Evolutionary conservation across 768 basidiomycete species (phyloP).

Genomic region (Trichaptum fuscoviolaceum): DNA sequence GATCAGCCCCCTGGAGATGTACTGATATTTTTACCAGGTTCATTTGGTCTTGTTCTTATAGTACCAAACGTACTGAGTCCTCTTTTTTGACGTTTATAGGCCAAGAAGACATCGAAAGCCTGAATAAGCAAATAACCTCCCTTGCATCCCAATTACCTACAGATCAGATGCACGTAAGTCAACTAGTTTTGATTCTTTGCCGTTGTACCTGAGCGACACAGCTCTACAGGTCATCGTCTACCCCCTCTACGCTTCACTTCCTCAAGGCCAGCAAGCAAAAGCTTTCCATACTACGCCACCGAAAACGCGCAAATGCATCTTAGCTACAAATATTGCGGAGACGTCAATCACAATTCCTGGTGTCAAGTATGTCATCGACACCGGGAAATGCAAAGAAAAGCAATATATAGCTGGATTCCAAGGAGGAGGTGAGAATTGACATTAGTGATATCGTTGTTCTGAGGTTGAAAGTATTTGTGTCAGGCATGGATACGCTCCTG

Average conservation of each 20-base stretch:
- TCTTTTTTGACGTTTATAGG: conserved; percentile 39
- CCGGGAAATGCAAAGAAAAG: conserved; percentile 95
- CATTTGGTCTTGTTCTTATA: conserved; percentile 4
- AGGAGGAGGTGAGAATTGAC: conserved; percentile 50
- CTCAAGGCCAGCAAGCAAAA: conserved; percentile 67
- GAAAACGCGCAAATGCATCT: conserved; percentile 80
- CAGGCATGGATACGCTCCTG: conserved; percentile 85
- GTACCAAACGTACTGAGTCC: background rate
- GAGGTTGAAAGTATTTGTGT: background rate
- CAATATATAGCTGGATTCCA: conserved; percentile 64
- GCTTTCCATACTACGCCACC: conserved; percentile 67
- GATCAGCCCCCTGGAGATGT: conserved; percentile 81
- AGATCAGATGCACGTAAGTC: conserved; percentile 44
- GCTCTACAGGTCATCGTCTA: conserved; percentile 58
- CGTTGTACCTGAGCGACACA: conserved; percentile 7
- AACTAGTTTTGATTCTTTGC: background rate
- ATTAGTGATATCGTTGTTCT: background rate
- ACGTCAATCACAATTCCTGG: conserved; percentile 97
- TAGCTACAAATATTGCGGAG: conserved; percentile 98
- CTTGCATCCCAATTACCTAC: conserved; percentile 66
- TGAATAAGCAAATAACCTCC: conserved; percentile 68
- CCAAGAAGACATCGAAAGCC: conserved; percentile 93
- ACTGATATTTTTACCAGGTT: conserved; percentile 88
- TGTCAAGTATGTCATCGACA: conserved; percentile 92
- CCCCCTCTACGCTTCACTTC: conserved; percentile 85